Percentiles rank a stretch among this genome's conserved stretches.
phyloP scores from a whole-genome alignment of 2,329 filamentous ascomycete genomes.

The Proliferodiscus dingleyae region DNA sequence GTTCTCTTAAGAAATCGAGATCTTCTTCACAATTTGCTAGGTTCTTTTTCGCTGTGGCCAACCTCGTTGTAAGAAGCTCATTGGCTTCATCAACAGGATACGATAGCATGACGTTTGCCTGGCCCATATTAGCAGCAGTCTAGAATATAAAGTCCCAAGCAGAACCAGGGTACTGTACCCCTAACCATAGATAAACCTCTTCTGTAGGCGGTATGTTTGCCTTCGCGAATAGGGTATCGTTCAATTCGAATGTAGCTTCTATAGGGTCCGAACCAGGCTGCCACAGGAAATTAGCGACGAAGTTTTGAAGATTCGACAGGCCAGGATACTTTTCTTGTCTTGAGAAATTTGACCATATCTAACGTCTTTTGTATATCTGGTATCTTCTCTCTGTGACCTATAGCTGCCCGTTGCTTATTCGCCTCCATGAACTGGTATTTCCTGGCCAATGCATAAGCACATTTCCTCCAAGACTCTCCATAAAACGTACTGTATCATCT shows the following conservation, averaged over 20 bases:
- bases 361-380: constrained; percentile 96
- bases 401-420: constrained; percentile 79
- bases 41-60: constrained; percentile 73
- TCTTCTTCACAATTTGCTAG: constrained; percentile 92
- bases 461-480: not conserved
- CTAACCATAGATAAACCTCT: constrained; percentile 97
- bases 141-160: not conserved
- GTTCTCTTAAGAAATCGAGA: constrained; percentile 88
- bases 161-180: constrained; percentile 47
- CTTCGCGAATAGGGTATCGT: constrained; percentile 91
- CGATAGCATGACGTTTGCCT: constrained; percentile 96
- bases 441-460: constrained; percentile 45
- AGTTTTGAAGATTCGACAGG: not conserved
- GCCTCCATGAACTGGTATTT: constrained; percentile 99
- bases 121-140: constrained; percentile 13
- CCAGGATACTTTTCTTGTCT: constrained; percentile 60
- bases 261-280: constrained; percentile 56
- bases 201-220: constrained; percentile 76
- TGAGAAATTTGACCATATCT: constrained; percentile 83
- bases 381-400: constrained; percentile 86
- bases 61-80: constrained; percentile 69
- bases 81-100: constrained; percentile 89
- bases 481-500: constrained; percentile 76
- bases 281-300: constrained; percentile 12
- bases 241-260: constrained; percentile 91